Conservation (phyloP, 2,329 filamentous ascomycete genomes). For the Fonsecaea multimorphosa region DNA sequence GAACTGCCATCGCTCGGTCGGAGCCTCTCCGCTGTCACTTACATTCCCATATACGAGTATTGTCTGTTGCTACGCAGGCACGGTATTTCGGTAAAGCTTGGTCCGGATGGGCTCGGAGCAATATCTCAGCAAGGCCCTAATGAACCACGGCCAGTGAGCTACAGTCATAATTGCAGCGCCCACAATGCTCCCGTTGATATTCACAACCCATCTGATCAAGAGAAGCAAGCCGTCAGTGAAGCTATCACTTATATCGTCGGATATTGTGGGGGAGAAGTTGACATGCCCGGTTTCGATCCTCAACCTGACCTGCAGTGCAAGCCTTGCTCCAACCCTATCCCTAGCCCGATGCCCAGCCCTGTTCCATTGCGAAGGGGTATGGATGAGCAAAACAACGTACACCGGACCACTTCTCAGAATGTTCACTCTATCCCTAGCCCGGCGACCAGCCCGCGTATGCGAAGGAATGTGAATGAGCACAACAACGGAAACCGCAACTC, state of each 20-base stretch:
- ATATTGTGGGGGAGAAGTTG: slow-evolving; percentile 23
- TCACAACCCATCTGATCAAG: slow-evolving; percentile 11
- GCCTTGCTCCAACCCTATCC: slow-evolving; percentile 18
- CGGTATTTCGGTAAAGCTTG: slow-evolving; percentile 20
- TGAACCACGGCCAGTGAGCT: background rate
- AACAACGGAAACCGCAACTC: background rate
- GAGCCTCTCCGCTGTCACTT: background rate
- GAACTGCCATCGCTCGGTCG: background rate
- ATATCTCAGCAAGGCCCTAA: background rate
- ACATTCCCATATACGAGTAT: slow-evolving; percentile 21
- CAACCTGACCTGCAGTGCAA: slow-evolving; percentile 5
- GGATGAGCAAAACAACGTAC: background rate
- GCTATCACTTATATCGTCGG: slow-evolving; percentile 19
- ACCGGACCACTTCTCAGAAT: slow-evolving; percentile 1
- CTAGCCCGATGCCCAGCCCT: background rate
- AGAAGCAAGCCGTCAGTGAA: slow-evolving; percentile 16
- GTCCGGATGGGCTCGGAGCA: background rate
- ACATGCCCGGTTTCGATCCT: slow-evolving; percentile 9
- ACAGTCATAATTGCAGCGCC: background rate
- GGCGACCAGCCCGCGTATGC: background rate
- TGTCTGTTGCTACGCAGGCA: slow-evolving; percentile 21
- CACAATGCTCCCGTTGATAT: slow-evolving; percentile 11
- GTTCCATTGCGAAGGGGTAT: background rate
- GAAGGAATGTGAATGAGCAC: slow-evolving; percentile 3
- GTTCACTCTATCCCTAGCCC: background rate